Evolutionary conservation across 1,284 basidiomycete species (phyloP), one percentile per base, ranked within the genome.

Genomic region (Cryptococcus sp.): DNA sequence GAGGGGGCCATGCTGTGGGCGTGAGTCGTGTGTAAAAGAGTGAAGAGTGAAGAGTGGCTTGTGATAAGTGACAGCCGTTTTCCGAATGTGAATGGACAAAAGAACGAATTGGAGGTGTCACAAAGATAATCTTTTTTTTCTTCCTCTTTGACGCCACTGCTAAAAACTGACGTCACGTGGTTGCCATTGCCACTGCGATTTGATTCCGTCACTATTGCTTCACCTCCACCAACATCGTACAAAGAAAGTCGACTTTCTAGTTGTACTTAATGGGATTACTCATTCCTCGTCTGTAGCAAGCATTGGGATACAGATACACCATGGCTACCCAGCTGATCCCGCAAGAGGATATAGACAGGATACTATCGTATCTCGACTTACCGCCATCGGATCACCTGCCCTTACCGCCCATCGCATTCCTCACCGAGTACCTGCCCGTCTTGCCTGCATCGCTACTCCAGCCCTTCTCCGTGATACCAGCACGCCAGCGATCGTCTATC

Each of bases 1-100:
- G 79, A 80, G 53, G 78, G 78, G 59, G 78, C 73, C 78, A 80
- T 80, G 40, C 55, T 75, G 72, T 27, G 5, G 23, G 40, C 44
- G 55, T 20, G 47, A 16, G 41, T 42, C 52, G 48, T 42, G 25
- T 25, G 42, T 35, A 48, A 13, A 35, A 25, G 25, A 25, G 25
- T 35, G 13, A 2, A 10, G 31, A 13, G 31, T 35, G 31, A 2
- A 10, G 10, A 35, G 31, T 35, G 31, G 31, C 31, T 35, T 35
- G 31, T 35, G 31, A 10, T 13, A 2, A 35, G 31, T 5, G 8
- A 35, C 31, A 35, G 31, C 31, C 31, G 7, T 35, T 35, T 35
- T 35, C 31, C 13, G 13, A 35, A 10, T 35, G 31, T 35, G 31
- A 35, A 35, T 35, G 31, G 31, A 35, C 31, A 35, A n/a, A 52